Evolutionary conservation across 192 early-diverging fungal species (phyloP).

Genomic region (Entrophospora sp.): DNA sequence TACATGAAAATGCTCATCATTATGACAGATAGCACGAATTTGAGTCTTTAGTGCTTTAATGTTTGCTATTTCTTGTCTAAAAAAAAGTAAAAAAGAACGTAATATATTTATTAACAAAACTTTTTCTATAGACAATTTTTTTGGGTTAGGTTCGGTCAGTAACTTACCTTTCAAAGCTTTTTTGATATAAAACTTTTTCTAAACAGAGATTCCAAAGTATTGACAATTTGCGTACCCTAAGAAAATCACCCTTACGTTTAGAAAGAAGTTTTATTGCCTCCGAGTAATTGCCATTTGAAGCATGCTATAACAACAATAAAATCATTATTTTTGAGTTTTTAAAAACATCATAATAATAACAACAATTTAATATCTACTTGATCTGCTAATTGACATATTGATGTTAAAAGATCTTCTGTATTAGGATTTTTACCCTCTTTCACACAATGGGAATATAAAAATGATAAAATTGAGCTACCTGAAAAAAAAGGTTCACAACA

Average conservation of each 20-base stretch:
- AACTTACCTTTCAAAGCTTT: constrained; percentile 12
- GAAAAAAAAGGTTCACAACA: not conserved
- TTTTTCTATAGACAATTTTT: not conserved
- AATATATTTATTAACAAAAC: not conserved
- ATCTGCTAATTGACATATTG: constrained; percentile 19
- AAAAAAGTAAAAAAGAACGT: not conserved
- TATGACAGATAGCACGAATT: constrained; percentile 14
- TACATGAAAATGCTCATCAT: not conserved
- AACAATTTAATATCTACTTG: not conserved
- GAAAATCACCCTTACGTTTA: not conserved
- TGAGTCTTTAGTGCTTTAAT: constrained; percentile 12
- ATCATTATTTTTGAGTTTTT: not conserved
- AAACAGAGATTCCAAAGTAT: constrained; percentile 8
- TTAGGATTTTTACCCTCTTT: not conserved
- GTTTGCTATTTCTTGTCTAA: not conserved
- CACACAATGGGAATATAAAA: constrained; percentile 2
- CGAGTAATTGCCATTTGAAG: constrained; percentile 11
- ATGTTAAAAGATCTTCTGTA: constrained; percentile 10
- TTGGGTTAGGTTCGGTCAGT: not conserved
- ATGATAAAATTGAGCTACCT: not conserved
- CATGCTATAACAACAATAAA: not conserved
- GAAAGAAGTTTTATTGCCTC: constrained; percentile 8
- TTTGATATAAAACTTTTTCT: constrained; percentile 9
- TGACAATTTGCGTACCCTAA: not conserved
- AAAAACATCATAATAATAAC: not conserved